Conservation (phyloP, 2,329 filamentous ascomycete genomes). For the Beauveria pseudobassiana region DNA sequence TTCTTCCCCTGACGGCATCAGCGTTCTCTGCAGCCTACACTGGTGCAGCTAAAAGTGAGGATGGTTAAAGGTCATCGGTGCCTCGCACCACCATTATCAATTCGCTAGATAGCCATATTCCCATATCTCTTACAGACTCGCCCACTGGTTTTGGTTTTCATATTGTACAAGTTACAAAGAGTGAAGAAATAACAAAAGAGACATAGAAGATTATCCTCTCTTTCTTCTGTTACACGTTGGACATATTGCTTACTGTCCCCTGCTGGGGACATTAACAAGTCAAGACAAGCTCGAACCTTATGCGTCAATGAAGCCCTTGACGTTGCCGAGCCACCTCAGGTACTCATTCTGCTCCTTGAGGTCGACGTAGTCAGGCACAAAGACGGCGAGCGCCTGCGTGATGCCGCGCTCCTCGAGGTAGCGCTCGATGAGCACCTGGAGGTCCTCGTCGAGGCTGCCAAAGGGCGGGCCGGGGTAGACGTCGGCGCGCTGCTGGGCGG, state of each 20-base stretch:
- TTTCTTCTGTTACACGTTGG: background rate
- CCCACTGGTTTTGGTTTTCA: background rate
- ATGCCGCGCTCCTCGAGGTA: conserved; percentile 94
- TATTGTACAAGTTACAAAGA: conserved; percentile 15
- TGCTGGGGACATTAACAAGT: too few species aligned
- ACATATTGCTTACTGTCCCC: background rate
- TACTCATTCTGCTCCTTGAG: conserved; percentile 99
- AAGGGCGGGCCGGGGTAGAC: conserved; percentile 90
- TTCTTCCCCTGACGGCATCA: background rate
- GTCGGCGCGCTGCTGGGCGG: conserved; percentile 66
- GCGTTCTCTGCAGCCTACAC: background rate
- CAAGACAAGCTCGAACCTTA: conserved; percentile 27
- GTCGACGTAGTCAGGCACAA: conserved; percentile 94
- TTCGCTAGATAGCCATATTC: conserved; percentile 1
- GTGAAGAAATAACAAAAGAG: background rate
- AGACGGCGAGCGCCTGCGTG: conserved; percentile 76
- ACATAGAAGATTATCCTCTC: background rate
- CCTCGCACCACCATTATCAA: background rate
- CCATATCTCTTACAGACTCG: background rate
- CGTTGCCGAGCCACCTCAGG: conserved; percentile 75
- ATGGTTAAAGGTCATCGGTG: background rate
- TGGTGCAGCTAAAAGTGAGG: background rate
- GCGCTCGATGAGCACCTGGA: conserved; percentile 84
- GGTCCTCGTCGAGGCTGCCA: conserved; percentile 88
- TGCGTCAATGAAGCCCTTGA: conserved; percentile 78